phyloP scores from a whole-genome alignment of 176 grass and related monocot species.

The Carex cristatella region DNA sequence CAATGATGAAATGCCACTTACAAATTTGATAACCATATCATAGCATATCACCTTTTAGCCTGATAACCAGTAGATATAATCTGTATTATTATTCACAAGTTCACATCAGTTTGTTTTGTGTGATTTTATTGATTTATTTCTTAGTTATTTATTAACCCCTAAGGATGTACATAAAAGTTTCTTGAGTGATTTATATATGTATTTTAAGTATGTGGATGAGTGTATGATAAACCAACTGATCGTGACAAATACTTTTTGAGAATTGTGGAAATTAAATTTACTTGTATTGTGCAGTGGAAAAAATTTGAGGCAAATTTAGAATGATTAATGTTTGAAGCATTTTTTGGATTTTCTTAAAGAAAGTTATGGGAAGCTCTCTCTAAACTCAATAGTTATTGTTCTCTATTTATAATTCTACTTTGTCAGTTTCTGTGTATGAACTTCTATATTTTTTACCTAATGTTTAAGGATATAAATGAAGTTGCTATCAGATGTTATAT shows the following conservation, averaged over 20 bases:
- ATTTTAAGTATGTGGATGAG: not conserved
- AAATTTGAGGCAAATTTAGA: not conserved
- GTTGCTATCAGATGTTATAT: too few relatives aligned
- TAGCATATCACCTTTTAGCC: slow-evolving; percentile 25
- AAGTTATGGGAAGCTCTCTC: not conserved
- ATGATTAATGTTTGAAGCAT: not conserved
- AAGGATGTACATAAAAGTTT: slow-evolving; percentile 16
- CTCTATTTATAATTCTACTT: not conserved
- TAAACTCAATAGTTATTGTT: not conserved
- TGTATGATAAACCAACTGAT: not conserved
- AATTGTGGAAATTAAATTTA: not conserved
- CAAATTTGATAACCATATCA: slow-evolving; percentile 43
- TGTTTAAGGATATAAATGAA: too few relatives aligned
- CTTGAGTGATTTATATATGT: slow-evolving; percentile 11
- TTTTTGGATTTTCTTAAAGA: not conserved
- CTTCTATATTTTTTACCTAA: not conserved
- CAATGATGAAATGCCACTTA: not conserved
- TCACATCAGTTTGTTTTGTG: slow-evolving; percentile 10
- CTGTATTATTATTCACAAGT: not conserved
- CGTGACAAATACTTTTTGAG: not conserved
- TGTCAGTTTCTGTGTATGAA: not conserved
- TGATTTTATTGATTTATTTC: slow-evolving; percentile 23
- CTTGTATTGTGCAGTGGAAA: not conserved
- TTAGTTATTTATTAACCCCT: not conserved
- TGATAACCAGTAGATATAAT: not conserved